Percentiles rank a stretch among this genome's conserved stretches.
Evolutionary conservation across 192 early-diverging fungal genomes (phyloP).

Genomic region (Backusella westeae): DNA sequence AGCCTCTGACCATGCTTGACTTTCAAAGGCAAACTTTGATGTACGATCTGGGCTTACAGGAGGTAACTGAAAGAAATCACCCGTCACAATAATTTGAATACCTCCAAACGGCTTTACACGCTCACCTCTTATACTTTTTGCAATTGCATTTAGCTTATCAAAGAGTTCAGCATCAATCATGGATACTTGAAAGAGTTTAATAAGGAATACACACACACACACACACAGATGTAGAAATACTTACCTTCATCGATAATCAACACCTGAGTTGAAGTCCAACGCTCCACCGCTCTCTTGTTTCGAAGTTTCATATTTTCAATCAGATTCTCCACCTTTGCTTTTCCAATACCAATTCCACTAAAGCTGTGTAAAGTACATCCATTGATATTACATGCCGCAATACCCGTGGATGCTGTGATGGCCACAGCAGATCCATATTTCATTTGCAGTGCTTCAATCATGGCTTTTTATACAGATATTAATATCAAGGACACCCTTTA

Average conservation of each 20-base stretch:
- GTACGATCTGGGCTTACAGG: slow-evolving; percentile 55
- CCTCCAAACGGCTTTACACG: slow-evolving; percentile 65
- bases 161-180: slow-evolving; percentile 76
- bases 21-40: slow-evolving; percentile 66
- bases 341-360: slow-evolving; percentile 63
- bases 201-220: not conserved
- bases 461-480: slow-evolving; percentile 13
- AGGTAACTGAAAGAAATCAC: slow-evolving; percentile 83
- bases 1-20: slow-evolving; percentile 49
- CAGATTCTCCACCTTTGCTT: slow-evolving; percentile 27
- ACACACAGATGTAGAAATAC: not conserved
- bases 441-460: slow-evolving; percentile 38
- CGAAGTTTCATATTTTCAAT: slow-evolving; percentile 23
- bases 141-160: slow-evolving; percentile 70
- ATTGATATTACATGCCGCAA: slow-evolving; percentile 77
- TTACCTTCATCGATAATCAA: slow-evolving; percentile 75
- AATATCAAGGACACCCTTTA: not conserved
- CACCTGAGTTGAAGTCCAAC: slow-evolving; percentile 63
- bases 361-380: slow-evolving; percentile 78
- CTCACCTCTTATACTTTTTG: slow-evolving; percentile 45
- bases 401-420: slow-evolving; percentile 75
- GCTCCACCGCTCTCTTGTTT: slow-evolving; percentile 26
- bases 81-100: slow-evolving; percentile 68
- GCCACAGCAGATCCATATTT: slow-evolving; percentile 42
- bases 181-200: slow-evolving; percentile 40